These are phyloP conservation scores for Tylopilus cervinicoccineus DNA, from an alignment of 768 basidiomycete species.

Conservation along the genomic window DNA sequence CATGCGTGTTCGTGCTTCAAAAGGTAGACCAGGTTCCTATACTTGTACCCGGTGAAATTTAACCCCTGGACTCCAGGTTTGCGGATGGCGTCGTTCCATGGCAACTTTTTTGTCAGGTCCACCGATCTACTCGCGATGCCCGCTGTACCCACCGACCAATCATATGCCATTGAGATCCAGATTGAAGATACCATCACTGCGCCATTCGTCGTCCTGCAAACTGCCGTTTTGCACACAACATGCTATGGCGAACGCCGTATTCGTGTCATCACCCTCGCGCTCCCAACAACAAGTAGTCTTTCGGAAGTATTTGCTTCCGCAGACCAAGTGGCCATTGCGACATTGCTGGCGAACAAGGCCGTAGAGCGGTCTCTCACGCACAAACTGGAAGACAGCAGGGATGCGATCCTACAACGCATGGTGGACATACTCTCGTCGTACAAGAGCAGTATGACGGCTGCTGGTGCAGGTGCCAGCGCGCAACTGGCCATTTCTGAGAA, in stretches of 20 bases:
- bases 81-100: conserved; percentile 96
- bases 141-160: conserved; percentile 94
- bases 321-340: conserved; percentile 83
- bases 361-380: conserved; percentile 83
- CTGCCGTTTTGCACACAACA: conserved; percentile 91
- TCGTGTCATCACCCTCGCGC: conserved; percentile 82
- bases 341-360: conserved; percentile 86
- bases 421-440: conserved; percentile 83
- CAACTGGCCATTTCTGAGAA: conserved; percentile 92
- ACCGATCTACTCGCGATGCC: conserved; percentile 96
- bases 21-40: conserved; percentile 48
- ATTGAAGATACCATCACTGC: conserved; percentile 91
- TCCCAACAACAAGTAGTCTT: conserved; percentile 83
- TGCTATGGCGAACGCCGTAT: conserved; percentile 92
- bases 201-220: conserved; percentile 92
- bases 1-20: conserved; percentile 96
- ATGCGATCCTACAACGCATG: conserved; percentile 77
- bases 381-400: conserved; percentile 87
- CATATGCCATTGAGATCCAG: conserved; percentile 92
- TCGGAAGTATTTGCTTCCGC: conserved; percentile 89
- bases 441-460: conserved; percentile 95
- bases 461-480: conserved; percentile 89
- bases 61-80: conserved; percentile 48
- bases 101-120: conserved; percentile 97
- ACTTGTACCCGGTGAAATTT: background rate